Percentiles rank a stretch among this genome's conserved stretches.
phyloP scores from a whole-genome alignment of 1,139 yeast species.

The Hyphopichia pseudoburtonii region DNA sequence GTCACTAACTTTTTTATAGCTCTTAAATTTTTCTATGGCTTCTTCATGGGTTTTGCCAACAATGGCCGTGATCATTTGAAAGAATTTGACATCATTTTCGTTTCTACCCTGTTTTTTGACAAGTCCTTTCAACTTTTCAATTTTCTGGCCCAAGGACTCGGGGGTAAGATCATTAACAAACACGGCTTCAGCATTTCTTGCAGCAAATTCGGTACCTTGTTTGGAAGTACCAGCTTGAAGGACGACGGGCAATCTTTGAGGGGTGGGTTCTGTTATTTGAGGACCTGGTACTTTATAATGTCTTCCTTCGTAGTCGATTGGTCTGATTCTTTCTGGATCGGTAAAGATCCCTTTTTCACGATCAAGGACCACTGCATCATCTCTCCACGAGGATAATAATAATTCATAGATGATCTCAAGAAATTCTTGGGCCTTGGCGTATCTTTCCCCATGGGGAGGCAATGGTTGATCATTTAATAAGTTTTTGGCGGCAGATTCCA shows the following conservation, averaged over 20 bases:
- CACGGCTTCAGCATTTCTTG: constrained; percentile 45
- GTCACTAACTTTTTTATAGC: constrained; percentile 32
- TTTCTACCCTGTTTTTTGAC: constrained; percentile 34
- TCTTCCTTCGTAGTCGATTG: constrained; percentile 40
- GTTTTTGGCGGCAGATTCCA: constrained; percentile 42
- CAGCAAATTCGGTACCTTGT: constrained; percentile 44
- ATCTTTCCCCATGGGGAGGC: constrained; percentile 42
- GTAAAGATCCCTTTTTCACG: constrained; percentile 32
- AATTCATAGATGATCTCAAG: constrained; percentile 40
- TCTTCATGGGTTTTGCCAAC: constrained; percentile 38
- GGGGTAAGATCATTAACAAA: constrained; percentile 35
- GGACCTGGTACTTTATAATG: constrained; percentile 48
- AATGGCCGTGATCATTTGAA: constrained; percentile 31
- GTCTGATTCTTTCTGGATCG: constrained; percentile 40
- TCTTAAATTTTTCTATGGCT: constrained; percentile 30
- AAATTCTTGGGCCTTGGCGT: constrained; percentile 43
- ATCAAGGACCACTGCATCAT: constrained; percentile 41
- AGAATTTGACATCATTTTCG: constrained; percentile 34
- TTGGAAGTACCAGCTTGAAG: constrained; percentile 51
- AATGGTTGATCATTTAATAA: constrained; percentile 31
- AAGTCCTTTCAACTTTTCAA: constrained; percentile 24
- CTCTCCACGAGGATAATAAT: constrained; percentile 45
- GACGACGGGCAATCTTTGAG: constrained; percentile 45
- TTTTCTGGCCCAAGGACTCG: constrained; percentile 26
- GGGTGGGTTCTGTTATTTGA: constrained; percentile 41